phyloP scores from a whole-genome alignment of 331 rosid genomes.

The Dryas integrifolia region DNA sequence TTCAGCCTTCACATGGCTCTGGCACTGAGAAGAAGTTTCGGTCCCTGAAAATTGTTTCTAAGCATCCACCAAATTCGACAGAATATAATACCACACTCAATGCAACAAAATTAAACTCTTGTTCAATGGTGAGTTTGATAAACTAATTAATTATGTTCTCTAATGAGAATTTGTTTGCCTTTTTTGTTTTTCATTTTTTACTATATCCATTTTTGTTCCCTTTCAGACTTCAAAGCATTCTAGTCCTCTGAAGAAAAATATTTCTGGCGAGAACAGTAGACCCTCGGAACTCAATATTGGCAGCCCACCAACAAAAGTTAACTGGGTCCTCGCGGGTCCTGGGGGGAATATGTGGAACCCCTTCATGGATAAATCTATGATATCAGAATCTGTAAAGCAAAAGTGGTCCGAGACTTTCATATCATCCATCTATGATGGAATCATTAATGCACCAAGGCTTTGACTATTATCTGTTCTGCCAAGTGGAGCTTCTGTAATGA shows the following conservation, averaged over 20 bases:
- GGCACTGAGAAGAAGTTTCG: conserved; percentile 15
- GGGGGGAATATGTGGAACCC: conserved; percentile 56
- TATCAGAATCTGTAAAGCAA: conserved; percentile 46
- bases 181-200: background rate
- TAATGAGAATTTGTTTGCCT: conserved; percentile 2
- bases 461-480: conserved; percentile 20
- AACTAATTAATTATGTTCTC: conserved; percentile 16
- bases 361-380: conserved; percentile 29
- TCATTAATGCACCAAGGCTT: conserved; percentile 14
- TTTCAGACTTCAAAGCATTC: conserved; percentile 22
- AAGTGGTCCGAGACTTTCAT: conserved; percentile 59
- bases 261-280: conserved; percentile 16
- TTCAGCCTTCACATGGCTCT: conserved; percentile 30
- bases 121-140: conserved; percentile 37
- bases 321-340: conserved; percentile 60
- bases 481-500: background rate
- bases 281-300: conserved; percentile 30
- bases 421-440: conserved; percentile 29
- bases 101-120: conserved; percentile 10
- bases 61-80: conserved; percentile 8
- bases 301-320: conserved; percentile 43
- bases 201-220: conserved; percentile 11
- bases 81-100: conserved; percentile 23
- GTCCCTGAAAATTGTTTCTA: conserved; percentile 6
- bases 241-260: conserved; percentile 25